phyloP scores from a whole-genome alignment of 768 basidiomycete genomes.

The Suillus ampliporus region DNA sequence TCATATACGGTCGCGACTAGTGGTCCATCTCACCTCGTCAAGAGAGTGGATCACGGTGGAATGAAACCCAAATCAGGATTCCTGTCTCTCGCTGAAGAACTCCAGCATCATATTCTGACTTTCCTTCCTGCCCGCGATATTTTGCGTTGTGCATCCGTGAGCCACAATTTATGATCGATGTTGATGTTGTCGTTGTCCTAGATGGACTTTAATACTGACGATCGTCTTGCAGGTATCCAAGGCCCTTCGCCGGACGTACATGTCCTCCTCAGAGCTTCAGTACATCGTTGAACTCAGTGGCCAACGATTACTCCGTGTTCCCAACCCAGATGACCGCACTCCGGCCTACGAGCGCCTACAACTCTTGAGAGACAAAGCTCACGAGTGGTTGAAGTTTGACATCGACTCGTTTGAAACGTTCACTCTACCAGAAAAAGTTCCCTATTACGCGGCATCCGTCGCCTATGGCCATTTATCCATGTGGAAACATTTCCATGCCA shows the following conservation, averaged over 20 bases:
- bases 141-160: background rate
- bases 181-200: background rate
- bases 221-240: background rate
- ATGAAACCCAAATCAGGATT: background rate
- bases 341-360: background rate
- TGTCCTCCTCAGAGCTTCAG: background rate
- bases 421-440: background rate
- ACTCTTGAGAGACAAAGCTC: background rate
- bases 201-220: background rate
- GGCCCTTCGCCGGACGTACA: background rate
- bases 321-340: background rate
- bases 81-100: background rate
- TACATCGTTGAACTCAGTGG: constrained; percentile 1
- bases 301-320: background rate
- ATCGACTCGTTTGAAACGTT: background rate
- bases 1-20: background rate
- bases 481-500: background rate
- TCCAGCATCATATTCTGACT: background rate
- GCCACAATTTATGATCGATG: background rate
- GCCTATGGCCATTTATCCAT: background rate
- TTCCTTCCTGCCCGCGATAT: background rate
- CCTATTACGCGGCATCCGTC: background rate
- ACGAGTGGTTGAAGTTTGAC: background rate
- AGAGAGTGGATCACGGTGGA: background rate
- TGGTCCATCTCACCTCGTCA: background rate